Conservation (phyloP, 108 stramenopile species). For the Fistulifera solaris region DNA sequence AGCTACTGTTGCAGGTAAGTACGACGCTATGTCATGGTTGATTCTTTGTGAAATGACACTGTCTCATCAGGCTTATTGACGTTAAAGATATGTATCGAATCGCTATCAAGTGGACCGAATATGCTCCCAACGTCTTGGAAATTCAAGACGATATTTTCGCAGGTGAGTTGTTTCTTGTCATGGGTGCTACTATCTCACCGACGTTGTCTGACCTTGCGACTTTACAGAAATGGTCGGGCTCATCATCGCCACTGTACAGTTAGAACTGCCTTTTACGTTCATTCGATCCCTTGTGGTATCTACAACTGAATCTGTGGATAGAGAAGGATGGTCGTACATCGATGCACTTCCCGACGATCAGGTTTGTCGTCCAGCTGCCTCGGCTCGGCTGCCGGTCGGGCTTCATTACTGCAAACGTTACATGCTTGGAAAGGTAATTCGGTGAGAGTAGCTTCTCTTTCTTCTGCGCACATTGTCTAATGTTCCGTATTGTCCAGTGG, state of each 20-base stretch:
- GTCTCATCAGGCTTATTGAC: slow-evolving; percentile 2
- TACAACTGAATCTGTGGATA: slow-evolving; percentile 8
- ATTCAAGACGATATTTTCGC: slow-evolving; percentile 64
- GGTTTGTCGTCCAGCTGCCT: slow-evolving; percentile 1
- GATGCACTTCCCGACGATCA: slow-evolving; percentile 8
- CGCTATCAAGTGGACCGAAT: slow-evolving; percentile 57
- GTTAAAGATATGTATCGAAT: slow-evolving; percentile 58
- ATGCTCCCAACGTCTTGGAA: slow-evolving; percentile 57
- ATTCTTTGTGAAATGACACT: no score
- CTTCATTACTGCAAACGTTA: slow-evolving; percentile 62
- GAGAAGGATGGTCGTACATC: slow-evolving; percentile 15
- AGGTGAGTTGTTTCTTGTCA: not conserved
- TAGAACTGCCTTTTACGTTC: slow-evolving; percentile 50
- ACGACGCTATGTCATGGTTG: no score
- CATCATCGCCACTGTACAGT: slow-evolving; percentile 69
- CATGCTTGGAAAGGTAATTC: slow-evolving; percentile 6
- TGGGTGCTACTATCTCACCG: no score
- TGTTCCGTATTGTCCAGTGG: slow-evolving; percentile 6
- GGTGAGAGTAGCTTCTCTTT: not conserved
- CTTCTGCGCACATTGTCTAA: not conserved
- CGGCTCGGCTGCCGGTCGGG: slow-evolving; percentile 21
- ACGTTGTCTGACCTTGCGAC: not conserved
- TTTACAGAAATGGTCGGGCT: slow-evolving; percentile 56
- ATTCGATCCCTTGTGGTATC: slow-evolving; percentile 64
- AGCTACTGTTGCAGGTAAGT: slow-evolving; percentile 22